These are phyloP conservation scores for Sungouiella thailandica DNA, from an alignment of 805 yeast genomes.

Conservation along the genomic window DNA sequence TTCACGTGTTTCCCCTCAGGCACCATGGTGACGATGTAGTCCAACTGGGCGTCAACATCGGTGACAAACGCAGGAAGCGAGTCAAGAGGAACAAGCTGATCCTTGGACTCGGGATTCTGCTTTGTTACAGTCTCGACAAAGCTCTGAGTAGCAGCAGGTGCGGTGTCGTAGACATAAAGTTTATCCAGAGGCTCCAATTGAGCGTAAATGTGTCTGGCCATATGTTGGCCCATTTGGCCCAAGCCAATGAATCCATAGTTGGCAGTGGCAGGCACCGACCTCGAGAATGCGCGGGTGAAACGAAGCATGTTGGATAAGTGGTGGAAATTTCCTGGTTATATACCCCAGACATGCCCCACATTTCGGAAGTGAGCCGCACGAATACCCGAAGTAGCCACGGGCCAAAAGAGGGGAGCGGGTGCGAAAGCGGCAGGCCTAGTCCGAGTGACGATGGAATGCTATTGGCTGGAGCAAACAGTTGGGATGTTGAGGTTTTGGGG, in stretches of 20 bases:
- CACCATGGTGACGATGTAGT: constrained; percentile 46
- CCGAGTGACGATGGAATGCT: too few relatives aligned
- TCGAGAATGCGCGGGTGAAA: constrained; percentile 4
- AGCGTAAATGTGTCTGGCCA: constrained; percentile 47
- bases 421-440: too few relatives aligned
- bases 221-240: constrained; percentile 53
- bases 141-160: constrained; percentile 20
- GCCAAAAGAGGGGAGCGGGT: background rate
- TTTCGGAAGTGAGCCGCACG: constrained; percentile 4
- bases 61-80: constrained; percentile 23
- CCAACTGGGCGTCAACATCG: constrained; percentile 30
- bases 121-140: constrained; percentile 22
- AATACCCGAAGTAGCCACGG: constrained; percentile 9
- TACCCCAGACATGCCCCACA: constrained; percentile 7
- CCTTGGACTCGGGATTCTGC: constrained; percentile 19
- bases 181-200: constrained; percentile 33
- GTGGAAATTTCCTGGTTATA: background rate
- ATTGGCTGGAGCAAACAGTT: too few relatives aligned
- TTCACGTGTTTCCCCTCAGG: constrained; percentile 51
- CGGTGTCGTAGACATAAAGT: constrained; percentile 41
- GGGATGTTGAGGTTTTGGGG: too few relatives aligned
- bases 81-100: constrained; percentile 16
- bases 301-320: background rate
- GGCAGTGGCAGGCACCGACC: constrained; percentile 5
- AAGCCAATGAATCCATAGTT: constrained; percentile 51